Conservation (phyloP, 768 basidiomycete species). For the Daedalea quercina region DNA sequence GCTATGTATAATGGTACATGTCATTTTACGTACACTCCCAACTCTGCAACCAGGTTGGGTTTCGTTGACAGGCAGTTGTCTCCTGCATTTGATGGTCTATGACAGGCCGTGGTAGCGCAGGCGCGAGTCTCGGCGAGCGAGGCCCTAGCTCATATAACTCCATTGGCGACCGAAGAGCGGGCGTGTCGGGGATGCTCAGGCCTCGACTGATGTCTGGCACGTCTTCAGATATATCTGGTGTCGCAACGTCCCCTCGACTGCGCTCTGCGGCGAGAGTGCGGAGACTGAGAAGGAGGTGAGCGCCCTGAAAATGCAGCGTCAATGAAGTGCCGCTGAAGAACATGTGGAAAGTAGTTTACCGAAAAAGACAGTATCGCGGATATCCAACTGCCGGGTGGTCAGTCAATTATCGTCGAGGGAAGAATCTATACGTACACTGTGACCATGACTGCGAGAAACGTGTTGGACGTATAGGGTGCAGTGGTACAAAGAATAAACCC, state of each 20-base stretch:
- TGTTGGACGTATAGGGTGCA: background rate
- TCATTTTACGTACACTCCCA: too few relatives aligned
- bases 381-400: conserved; percentile 10
- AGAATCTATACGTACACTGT: conserved; percentile 4
- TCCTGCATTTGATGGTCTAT: background rate
- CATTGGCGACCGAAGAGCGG: background rate
- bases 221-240: background rate
- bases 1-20: too few relatives aligned
- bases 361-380: conserved; percentile 15
- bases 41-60: too few relatives aligned
- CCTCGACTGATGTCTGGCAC: background rate
- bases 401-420: too few relatives aligned
- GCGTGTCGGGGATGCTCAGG: background rate
- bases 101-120: too few relatives aligned
- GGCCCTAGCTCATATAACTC: background rate
- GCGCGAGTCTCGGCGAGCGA: background rate
- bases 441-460: background rate
- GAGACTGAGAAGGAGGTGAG: conserved; percentile 15
- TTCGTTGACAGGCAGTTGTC: too few relatives aligned
- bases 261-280: conserved; percentile 11
- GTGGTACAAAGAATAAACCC: conserved; percentile 7
- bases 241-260: conserved; percentile 5
- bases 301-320: conserved; percentile 7
- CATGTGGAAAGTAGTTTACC: conserved; percentile 7
- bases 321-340: background rate